Evolutionary conservation across 257 asterid genomes (phyloP).

Genomic region (Solanum dulcamara): DNA sequence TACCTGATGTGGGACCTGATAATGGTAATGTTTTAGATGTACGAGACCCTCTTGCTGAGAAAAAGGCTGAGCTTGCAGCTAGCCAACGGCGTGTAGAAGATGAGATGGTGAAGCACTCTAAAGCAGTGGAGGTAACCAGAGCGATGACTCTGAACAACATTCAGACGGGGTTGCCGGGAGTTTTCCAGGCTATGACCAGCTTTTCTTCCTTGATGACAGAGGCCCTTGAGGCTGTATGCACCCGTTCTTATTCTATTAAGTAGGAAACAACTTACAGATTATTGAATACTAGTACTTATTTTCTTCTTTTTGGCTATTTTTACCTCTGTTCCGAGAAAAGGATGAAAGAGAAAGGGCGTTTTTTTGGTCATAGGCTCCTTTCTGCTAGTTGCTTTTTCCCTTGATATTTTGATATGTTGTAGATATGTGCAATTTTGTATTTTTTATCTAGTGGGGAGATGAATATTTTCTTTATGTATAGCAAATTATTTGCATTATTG

Average conservation of each 20-base stretch:
- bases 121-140: conserved; percentile 84
- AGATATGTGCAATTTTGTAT: conserved; percentile 38
- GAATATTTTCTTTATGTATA: conserved; percentile 44
- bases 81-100: conserved; percentile 91
- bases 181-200: conserved; percentile 95
- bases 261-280: not conserved
- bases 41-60: conserved; percentile 86
- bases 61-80: conserved; percentile 70
- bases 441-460: conserved; percentile 19
- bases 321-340: conserved; percentile 18
- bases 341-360: conserved; percentile 31
- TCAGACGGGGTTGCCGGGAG: conserved; percentile 95
- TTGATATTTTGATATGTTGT: conserved; percentile 23
- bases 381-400: conserved; percentile 8
- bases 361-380: conserved; percentile 12
- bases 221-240: conserved; percentile 75
- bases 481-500: conserved; percentile 34
- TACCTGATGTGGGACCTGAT: conserved; percentile 55
- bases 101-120: conserved; percentile 68
- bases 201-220: conserved; percentile 71
- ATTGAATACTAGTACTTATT: not conserved
- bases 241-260: conserved; percentile 68
- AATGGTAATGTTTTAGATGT: conserved; percentile 57
- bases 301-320: conserved; percentile 3
- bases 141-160: conserved; percentile 87